Percentiles rank a stretch among this genome's conserved stretches.
Conservation (phyloP, 768 basidiomycete species). For the Hydnum rufescens region DNA sequence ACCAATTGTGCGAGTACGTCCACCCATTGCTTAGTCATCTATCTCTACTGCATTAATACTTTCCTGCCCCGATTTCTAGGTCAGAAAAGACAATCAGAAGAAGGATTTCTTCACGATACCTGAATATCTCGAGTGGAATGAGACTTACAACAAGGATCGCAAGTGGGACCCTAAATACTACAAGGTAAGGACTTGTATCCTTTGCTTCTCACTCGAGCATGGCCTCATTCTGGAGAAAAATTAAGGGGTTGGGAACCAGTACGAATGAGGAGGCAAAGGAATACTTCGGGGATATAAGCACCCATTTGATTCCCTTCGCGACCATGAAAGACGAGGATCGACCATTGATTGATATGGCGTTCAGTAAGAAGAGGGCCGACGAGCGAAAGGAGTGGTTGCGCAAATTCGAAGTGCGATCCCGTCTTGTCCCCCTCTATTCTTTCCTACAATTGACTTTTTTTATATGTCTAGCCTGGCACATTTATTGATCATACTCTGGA, state of each 20-base stretch:
- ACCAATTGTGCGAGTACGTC: constrained; percentile 78
- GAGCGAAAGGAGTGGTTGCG: constrained; percentile 97
- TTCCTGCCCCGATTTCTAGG: neutral
- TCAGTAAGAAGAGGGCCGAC: constrained; percentile 98
- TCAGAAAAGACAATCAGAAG: constrained; percentile 53
- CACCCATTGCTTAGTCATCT: no score
- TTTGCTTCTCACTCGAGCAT: neutral
- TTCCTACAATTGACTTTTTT: neutral
- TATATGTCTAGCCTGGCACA: constrained; percentile 56
- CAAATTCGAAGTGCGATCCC: constrained; percentile 56
- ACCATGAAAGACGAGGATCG: constrained; percentile 62
- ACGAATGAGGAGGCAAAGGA: constrained; percentile 73
- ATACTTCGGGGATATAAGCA: constrained; percentile 82
- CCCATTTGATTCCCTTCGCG: constrained; percentile 88
- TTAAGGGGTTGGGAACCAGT: constrained; percentile 88
- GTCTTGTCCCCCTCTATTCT: neutral
- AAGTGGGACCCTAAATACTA: constrained; percentile 92
- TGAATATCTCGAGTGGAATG: constrained; percentile 86
- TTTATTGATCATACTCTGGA: constrained; percentile 76
- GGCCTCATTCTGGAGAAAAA: neutral
- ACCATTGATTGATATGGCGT: constrained; percentile 86
- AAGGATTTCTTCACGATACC: constrained; percentile 93
- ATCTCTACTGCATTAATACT: no score
- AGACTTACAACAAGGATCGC: constrained; percentile 48
- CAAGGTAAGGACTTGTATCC: constrained; percentile 41